Percentiles rank a stretch among this genome's conserved stretches.
Conservation (phyloP, 2,329 filamentous ascomycete species). For the Hypoxylon sp. region DNA sequence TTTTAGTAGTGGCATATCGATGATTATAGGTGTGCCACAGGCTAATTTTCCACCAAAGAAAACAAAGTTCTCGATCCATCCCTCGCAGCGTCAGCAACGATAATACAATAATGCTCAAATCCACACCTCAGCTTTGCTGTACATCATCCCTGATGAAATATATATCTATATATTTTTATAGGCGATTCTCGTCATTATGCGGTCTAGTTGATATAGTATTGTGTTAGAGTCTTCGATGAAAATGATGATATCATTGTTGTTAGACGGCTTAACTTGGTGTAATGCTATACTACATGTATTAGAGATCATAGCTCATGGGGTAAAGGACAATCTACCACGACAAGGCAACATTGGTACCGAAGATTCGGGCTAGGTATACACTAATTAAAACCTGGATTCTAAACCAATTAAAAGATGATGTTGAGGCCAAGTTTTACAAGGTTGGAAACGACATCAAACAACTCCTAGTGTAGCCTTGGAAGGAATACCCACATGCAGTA, state of each 20-base stretch:
- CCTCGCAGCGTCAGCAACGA: slow-evolving; percentile 1
- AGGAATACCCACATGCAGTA: too few relatives aligned
- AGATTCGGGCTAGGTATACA: not conserved
- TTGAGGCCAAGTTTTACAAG: too few relatives aligned
- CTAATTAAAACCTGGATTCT: not conserved
- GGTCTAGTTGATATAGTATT: not conserved
- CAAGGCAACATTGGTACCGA: not conserved
- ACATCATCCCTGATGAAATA: not conserved
- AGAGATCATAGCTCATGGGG: not conserved
- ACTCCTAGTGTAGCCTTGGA: too few relatives aligned
- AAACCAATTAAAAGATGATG: not conserved
- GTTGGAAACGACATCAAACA: too few relatives aligned
- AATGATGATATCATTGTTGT: not conserved
- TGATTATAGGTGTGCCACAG: slow-evolving; percentile 6
- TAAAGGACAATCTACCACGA: not conserved
- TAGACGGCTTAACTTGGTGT: not conserved
- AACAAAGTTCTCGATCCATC: slow-evolving; percentile 4
- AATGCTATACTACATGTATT: too few relatives aligned
- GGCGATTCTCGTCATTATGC: not conserved
- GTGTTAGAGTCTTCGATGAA: not conserved
- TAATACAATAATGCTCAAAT: not conserved
- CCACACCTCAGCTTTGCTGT: not conserved
- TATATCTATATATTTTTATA: not conserved
- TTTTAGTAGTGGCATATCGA: not conserved
- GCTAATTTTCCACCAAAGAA: slow-evolving; percentile 6